Evolutionary conservation across 2,329 filamentous ascomycete species (phyloP).

Genomic region (Arthroderma uncinatum): DNA sequence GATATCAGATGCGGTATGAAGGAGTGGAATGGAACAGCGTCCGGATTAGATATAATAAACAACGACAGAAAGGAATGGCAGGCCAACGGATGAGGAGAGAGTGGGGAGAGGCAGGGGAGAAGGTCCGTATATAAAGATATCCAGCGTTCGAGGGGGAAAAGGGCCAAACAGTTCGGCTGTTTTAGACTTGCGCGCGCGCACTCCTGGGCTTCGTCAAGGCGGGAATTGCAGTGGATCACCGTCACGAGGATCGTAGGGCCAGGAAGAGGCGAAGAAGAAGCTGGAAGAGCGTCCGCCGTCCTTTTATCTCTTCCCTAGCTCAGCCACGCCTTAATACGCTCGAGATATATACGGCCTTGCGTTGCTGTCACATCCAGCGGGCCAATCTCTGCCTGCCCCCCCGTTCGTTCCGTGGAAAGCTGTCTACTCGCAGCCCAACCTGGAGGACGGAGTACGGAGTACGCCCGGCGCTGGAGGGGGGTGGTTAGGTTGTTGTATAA

Average conservation of each 20-base stretch:
- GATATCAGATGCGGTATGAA: no score
- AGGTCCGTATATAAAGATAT: neutral
- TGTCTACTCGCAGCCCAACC: neutral
- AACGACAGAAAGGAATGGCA: neutral
- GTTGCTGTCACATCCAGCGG: neutral
- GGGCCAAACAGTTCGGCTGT: constrained; percentile 1
- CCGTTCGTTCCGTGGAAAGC: neutral
- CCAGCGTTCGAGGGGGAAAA: no score
- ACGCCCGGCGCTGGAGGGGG: neutral
- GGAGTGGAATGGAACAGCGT: constrained; percentile 1
- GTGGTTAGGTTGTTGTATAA: neutral
- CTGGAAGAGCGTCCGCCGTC: neutral
- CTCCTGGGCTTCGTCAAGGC: neutral
- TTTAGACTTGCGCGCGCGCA: neutral
- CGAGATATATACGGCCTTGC: neutral
- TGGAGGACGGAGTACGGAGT: neutral
- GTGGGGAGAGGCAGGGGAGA: neutral
- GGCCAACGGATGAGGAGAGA: neutral
- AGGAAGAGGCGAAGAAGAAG: neutral
- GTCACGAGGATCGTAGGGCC: neutral
- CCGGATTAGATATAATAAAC: neutral
- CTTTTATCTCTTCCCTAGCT: constrained; percentile 2
- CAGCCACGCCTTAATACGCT: neutral
- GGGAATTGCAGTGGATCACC: constrained; percentile 1
- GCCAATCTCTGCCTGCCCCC: neutral